A percentile compares a stretch with the other conserved stretches of the same genome.
Evolutionary conservation across 352 stramenopile genomes (phyloP).

Genomic region (Phytopythium delawarense): DNA sequence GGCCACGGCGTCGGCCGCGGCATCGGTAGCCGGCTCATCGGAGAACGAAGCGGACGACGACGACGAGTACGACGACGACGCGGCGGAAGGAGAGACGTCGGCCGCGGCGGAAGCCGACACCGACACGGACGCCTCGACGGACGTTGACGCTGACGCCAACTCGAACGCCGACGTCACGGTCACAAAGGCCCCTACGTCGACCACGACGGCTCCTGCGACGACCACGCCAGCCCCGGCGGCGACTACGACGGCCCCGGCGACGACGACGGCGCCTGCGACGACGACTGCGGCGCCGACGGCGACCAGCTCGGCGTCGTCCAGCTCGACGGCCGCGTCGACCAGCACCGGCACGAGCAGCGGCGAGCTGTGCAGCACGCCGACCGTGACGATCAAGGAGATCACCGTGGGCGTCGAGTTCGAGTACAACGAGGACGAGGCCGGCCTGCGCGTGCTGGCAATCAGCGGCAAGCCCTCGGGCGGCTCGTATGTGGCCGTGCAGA

Average conservation of each 20-base stretch:
- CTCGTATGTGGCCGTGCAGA: constrained; percentile 49
- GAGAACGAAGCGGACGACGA: background rate
- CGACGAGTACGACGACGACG: constrained; percentile 1
- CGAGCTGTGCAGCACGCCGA: constrained; percentile 39
- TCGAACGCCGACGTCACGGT: background rate
- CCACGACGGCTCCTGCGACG: background rate
- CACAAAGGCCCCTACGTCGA: background rate
- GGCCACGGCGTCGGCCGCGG: background rate
- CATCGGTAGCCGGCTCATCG: background rate
- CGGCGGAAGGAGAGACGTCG: background rate
- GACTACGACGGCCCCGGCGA: background rate
- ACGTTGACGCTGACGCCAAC: background rate
- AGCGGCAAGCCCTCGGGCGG: constrained; percentile 36
- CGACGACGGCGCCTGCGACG: background rate
- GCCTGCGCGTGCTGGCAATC: constrained; percentile 44
- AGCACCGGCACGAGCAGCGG: constrained; percentile 12
- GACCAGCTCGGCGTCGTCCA: constrained; percentile 7
- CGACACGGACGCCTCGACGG: background rate
- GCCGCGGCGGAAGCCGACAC: background rate
- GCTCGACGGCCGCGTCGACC: constrained; percentile 10
- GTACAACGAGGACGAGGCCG: constrained; percentile 46
- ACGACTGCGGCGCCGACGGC: constrained; percentile 7
- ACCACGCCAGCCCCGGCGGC: background rate
- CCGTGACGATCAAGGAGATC: constrained; percentile 36
- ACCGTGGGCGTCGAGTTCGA: constrained; percentile 29